Conservation (phyloP, 208 protist genomes). For the Naegleria gruberi region DNA sequence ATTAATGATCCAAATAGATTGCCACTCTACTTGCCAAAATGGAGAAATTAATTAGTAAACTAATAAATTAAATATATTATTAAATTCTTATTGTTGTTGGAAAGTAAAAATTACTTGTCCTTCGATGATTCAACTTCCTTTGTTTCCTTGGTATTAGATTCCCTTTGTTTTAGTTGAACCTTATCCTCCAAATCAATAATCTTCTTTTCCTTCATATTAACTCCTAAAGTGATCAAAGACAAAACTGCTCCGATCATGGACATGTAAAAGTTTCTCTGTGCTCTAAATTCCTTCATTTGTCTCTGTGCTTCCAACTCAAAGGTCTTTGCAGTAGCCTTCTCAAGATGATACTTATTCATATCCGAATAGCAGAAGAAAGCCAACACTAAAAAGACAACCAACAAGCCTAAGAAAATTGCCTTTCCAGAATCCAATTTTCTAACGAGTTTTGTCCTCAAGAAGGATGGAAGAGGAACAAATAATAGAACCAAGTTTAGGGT, state of each 20-base stretch:
- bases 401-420: neutral
- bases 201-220: neutral
- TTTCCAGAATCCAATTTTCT: neutral
- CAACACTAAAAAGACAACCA: neutral
- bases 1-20: neutral
- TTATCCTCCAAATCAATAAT: neutral
- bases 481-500: neutral
- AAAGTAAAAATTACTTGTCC: neutral
- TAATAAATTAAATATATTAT: too few relatives aligned
- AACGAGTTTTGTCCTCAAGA: neutral
- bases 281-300: neutral
- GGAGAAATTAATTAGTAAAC: neutral
- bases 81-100: neutral
- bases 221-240: neutral
- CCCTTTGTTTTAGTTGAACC: too few relatives aligned
- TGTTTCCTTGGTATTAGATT: neutral
- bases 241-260: neutral
- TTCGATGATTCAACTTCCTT: neutral
- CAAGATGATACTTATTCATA: neutral
- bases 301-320: neutral
- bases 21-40: neutral
- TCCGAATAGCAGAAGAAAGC: neutral
- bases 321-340: neutral
- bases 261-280: constrained; percentile 6
- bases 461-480: neutral